Evolutionary conservation across 495 filamentous ascomycete genomes (phyloP), one percentile per base, ranked within the genome.

Genomic region (Penicillium cinerascens): DNA sequence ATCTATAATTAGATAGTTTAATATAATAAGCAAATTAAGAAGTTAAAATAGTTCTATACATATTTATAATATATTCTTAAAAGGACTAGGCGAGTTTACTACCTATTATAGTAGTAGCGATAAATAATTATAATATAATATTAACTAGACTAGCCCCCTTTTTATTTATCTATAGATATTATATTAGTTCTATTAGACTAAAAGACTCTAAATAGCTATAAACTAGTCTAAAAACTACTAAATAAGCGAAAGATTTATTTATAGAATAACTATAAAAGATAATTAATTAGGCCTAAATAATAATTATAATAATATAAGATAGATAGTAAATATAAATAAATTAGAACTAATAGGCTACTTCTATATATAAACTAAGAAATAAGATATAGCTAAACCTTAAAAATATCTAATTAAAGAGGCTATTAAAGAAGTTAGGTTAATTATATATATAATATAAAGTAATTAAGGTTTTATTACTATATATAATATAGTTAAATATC

Each of bases 341-440:
- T 29, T n/a, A 23, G 8, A 9, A 4, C n/a, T 21, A 15, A 33
- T 22, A 46, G 17, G 44, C 44, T 1, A 8, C 25, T 3, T 25
- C 44, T 46, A 22, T 36, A 13, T 46, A 46, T 37, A 46, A 46
- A 10, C n/a, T n/a, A 46, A 46, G 1, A 25, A 36, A 46, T 16
- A 17, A 36, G 44, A 17, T 46, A 21, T 46, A 46, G 26, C 44
- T 46, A 46, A 46, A 46, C 16, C 26, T 46, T 18, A 23, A 16
- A 15, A 45, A 45, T n/a, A n/a, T n/a, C n/a, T n/a, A n/a, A n/a
- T n/a, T n/a, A n/a, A n/a, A n/a, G n/a, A n/a, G n/a, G n/a, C n/a
- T n/a, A n/a, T n/a, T n/a, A n/a, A n/a, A n/a, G n/a, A n/a, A n/a
- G n/a, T n/a, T n/a, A n/a, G n/a, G n/a, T n/a, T n/a, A n/a, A 1